Evolutionary conservation across 2,329 filamentous ascomycete species (phyloP).

Genomic region (Venturia pyrina): DNA sequence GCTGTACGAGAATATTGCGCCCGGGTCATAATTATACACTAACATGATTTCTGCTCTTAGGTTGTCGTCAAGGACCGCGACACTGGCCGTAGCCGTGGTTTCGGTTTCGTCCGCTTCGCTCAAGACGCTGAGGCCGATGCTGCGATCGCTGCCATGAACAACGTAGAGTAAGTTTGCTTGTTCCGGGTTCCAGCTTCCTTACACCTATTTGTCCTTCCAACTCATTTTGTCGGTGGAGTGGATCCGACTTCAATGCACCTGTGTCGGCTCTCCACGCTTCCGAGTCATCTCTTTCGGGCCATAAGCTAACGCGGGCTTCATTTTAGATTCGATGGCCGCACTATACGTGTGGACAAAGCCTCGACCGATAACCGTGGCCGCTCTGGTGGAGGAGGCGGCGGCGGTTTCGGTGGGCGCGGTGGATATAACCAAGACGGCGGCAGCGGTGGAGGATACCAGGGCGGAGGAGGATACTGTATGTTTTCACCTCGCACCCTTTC

Average conservation of each 20-base stretch:
- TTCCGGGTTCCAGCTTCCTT: neutral
- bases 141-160: conserved; percentile 74
- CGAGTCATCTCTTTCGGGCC: neutral
- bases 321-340: conserved; percentile 78
- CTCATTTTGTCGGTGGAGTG: no score
- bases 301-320: conserved; percentile 3
- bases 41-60: conserved; percentile 36
- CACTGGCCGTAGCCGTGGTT: conserved; percentile 91
- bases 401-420: conserved; percentile 23
- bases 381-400: conserved; percentile 42
- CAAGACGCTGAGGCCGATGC: conserved; percentile 66
- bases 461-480: conserved; percentile 16
- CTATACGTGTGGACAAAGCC: conserved; percentile 91
- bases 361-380: conserved; percentile 65
- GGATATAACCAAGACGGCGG: conserved; percentile 19
- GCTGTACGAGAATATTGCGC: conserved; percentile 56
- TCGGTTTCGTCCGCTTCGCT: conserved; percentile 88
- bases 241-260: no score
- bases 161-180: conserved; percentile 61
- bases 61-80: conserved; percentile 97
- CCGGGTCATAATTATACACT: conserved; percentile 15
- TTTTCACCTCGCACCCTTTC: neutral
- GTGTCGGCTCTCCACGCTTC: neutral
- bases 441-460: conserved; percentile 19
- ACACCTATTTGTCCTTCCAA: conserved; percentile 14